Percentiles rank a stretch among this genome's conserved stretches.
These are phyloP conservation scores for Colletotrichum australisinense DNA, from an alignment of 2,329 filamentous ascomycete species.

Conservation along the genomic window DNA sequence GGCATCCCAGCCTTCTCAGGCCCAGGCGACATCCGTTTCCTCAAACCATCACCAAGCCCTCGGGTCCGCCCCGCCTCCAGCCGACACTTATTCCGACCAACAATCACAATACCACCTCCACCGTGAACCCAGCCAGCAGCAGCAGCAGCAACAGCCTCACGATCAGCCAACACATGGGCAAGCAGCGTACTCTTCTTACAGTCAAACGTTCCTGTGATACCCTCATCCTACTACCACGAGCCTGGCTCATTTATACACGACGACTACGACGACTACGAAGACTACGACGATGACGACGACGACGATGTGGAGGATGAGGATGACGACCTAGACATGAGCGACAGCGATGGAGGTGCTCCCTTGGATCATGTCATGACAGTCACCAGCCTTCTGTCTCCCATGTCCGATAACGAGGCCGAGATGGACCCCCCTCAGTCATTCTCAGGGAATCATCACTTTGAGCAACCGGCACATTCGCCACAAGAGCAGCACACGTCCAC, in stretches of 20 bases:
- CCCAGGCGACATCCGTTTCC: constrained; percentile 20
- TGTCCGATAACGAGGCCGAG: constrained; percentile 14
- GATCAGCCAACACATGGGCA: constrained; percentile 8
- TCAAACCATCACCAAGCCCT: constrained; percentile 29
- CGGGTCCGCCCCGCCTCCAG: constrained; percentile 18
- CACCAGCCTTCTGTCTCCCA: constrained; percentile 23
- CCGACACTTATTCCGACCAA: constrained; percentile 14
- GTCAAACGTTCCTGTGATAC: constrained; percentile 30
- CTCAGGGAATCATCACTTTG: not conserved
- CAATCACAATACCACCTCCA: constrained; percentile 14
- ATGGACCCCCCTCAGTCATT: not conserved
- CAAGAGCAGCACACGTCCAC: not conserved
- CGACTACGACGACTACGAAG: constrained; percentile 21
- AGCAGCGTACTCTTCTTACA: constrained; percentile 12
- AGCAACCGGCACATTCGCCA: not conserved
- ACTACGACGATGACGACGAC: constrained; percentile 28
- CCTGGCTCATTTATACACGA: constrained; percentile 11
- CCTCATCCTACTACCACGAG: constrained; percentile 29
- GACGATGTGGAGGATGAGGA: constrained; percentile 33
- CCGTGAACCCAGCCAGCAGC: constrained; percentile 21
- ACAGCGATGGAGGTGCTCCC: constrained; percentile 47
- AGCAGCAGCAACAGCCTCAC: constrained; percentile 12
- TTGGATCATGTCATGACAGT: constrained; percentile 26
- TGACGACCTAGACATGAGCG: constrained; percentile 46
- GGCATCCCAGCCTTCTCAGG: constrained; percentile 28